A percentile compares a stretch with the other conserved stretches of the same genome.
Evolutionary conservation across 1,139 yeast genomes (phyloP).

Genomic region (Magnusiomyces suaveolens): DNA sequence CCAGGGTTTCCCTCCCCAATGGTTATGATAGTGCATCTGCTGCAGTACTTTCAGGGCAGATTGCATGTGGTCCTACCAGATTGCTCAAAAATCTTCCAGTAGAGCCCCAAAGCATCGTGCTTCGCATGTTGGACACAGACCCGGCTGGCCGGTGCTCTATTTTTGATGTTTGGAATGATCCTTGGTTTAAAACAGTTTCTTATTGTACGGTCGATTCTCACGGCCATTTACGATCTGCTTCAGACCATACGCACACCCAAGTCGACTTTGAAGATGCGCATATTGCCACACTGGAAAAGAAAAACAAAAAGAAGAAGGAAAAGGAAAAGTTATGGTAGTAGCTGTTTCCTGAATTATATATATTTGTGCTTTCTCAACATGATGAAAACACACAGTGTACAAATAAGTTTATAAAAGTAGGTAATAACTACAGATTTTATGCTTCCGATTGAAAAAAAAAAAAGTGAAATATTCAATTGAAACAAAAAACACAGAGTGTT

Average conservation of each 20-base stretch:
- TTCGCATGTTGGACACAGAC: conserved; percentile 32
- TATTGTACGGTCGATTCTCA: conserved; percentile 37
- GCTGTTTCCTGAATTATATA: background rate
- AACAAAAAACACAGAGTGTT: too few species aligned
- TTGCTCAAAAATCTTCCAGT: conserved; percentile 29
- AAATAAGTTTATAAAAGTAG: background rate
- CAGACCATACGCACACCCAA: conserved; percentile 69
- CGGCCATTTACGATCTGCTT: conserved; percentile 30
- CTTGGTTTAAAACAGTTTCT: conserved; percentile 59
- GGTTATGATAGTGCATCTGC: conserved; percentile 11
- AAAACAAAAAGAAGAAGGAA: conserved; percentile 33
- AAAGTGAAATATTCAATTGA: too few species aligned
- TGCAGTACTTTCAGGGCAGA: conserved; percentile 15
- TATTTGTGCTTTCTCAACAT: too few species aligned
- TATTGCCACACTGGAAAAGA: conserved; percentile 84
- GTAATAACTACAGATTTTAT: too few species aligned
- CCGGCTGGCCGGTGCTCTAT: conserved; percentile 53
- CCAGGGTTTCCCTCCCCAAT: conserved; percentile 5
- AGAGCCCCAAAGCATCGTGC: conserved; percentile 28
- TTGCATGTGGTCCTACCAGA: conserved; percentile 21
- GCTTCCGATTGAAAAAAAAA: too few species aligned
- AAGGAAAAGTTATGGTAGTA: conserved; percentile 30
- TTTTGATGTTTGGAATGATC: conserved; percentile 71
- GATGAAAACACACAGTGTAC: too few species aligned
- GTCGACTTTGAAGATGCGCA: conserved; percentile 93